phyloP scores from a whole-genome alignment of 2,329 filamentous ascomycete genomes.

The Aspergillus sp. region DNA sequence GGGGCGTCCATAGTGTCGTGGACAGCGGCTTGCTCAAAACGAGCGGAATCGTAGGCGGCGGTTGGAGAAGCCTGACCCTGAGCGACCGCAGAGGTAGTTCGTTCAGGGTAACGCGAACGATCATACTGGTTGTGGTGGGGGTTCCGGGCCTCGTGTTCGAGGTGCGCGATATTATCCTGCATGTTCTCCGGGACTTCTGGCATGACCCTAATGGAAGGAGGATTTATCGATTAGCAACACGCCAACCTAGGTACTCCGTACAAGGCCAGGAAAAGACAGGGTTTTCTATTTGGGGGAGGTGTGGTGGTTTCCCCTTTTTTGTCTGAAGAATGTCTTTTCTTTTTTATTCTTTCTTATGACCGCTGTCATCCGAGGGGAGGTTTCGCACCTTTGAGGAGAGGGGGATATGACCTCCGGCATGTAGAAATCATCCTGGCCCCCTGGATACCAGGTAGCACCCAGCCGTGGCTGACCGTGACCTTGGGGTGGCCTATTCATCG shows the following conservation, averaged over 20 bases:
- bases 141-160: slow-evolving; percentile 73
- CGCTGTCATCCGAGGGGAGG: slow-evolving; percentile 6
- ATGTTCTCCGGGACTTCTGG: slow-evolving; percentile 96
- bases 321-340: too few relatives aligned
- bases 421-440: slow-evolving; percentile 68
- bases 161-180: slow-evolving; percentile 86
- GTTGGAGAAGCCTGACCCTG: slow-evolving; percentile 32
- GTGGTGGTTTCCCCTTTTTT: slow-evolving; percentile 8
- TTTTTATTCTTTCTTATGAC: not conserved
- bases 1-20: slow-evolving; percentile 59
- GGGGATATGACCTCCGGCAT: slow-evolving; percentile 70
- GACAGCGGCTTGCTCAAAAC: slow-evolving; percentile 55
- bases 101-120: slow-evolving; percentile 37
- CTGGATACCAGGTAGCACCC: slow-evolving; percentile 68
- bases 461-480: slow-evolving; percentile 46
- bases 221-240: slow-evolving; percentile 26
- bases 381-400: slow-evolving; percentile 65
- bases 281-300: slow-evolving; percentile 4
- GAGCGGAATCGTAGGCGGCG: slow-evolving; percentile 40
- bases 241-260: slow-evolving; percentile 9
- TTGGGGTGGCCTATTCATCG: slow-evolving; percentile 41
- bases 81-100: slow-evolving; percentile 37
- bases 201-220: slow-evolving; percentile 67
- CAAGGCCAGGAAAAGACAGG: slow-evolving; percentile 11
- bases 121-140: slow-evolving; percentile 48